These are phyloP conservation scores for Physaria fendleri DNA, from an alignment of 345 rosid species.

Conservation along the genomic window DNA sequence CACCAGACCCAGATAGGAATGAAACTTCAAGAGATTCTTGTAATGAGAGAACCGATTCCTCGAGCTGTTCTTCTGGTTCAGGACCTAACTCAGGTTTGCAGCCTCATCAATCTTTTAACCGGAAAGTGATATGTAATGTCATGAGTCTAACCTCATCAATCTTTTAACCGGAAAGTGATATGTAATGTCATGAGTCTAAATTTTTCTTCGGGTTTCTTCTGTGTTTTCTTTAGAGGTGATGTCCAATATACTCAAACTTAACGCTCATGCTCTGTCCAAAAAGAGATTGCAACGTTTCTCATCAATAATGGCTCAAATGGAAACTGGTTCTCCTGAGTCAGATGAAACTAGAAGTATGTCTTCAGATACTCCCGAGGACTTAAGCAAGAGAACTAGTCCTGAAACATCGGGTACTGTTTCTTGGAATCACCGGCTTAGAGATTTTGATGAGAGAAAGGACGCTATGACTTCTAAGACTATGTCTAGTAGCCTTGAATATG, in stretches of 20 bases:
- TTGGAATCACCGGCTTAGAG: conserved; percentile 17
- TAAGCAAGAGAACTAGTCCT: conserved; percentile 21
- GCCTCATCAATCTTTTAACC: neutral
- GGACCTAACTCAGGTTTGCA: conserved; percentile 10
- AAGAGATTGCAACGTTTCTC: conserved; percentile 20
- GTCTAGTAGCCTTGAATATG: conserved; percentile 28
- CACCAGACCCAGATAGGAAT: conserved; percentile 33
- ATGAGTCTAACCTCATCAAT: neutral
- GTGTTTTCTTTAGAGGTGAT: conserved; percentile 7
- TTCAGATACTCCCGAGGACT: conserved; percentile 7
- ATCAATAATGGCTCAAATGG: conserved; percentile 12
- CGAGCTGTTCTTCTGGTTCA: conserved; percentile 38
- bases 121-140: conserved; percentile 4
- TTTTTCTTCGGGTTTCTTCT: neutral
- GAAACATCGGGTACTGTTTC: neutral
- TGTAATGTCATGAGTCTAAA: neutral
- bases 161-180: conserved; percentile 6
- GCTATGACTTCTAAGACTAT: conserved; percentile 30
- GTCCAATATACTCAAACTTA: conserved; percentile 16
- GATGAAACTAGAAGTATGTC: conserved; percentile 9
- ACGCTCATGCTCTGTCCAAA: neutral
- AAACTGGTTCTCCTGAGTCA: conserved; percentile 14
- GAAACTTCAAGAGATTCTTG: conserved; percentile 32
- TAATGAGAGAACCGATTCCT: conserved; percentile 33
- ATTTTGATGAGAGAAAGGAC: conserved; percentile 31